These are phyloP conservation scores for Boletus tylopilopsis DNA, from an alignment of 768 basidiomycete species.

Conservation along the genomic window DNA sequence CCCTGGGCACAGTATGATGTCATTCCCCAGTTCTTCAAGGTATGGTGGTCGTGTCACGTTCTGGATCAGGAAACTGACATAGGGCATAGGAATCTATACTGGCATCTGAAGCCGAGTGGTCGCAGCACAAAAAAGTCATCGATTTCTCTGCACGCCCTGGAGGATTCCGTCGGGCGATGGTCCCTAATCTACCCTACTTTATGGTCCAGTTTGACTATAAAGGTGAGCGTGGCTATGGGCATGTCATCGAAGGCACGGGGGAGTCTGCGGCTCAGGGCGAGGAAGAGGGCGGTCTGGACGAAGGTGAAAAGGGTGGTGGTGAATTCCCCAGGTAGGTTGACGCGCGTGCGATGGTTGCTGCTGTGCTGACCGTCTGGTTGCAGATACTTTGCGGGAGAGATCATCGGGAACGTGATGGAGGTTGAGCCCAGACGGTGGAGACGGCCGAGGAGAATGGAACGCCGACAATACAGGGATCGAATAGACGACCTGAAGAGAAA, in stretches of 20 bases:
- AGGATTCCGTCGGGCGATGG: slow-evolving; percentile 93
- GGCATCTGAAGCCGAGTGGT: slow-evolving; percentile 94
- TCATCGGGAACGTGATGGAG: slow-evolving; percentile 88
- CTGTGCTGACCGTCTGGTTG: slow-evolving; percentile 5
- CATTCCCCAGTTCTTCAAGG: slow-evolving; percentile 92
- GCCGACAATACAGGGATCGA: slow-evolving; percentile 63
- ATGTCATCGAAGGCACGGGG: slow-evolving; percentile 91
- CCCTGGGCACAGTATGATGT: slow-evolving; percentile 86
- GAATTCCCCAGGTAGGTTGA: slow-evolving; percentile 77
- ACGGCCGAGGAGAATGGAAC: slow-evolving; percentile 72
- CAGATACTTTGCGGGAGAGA: slow-evolving; percentile 94
- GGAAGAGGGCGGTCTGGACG: slow-evolving; percentile 64
- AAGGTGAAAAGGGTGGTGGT: slow-evolving; percentile 87
- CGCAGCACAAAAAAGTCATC: slow-evolving; percentile 95
- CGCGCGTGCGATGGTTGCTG: not conserved
- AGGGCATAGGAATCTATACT: slow-evolving; percentile 80
- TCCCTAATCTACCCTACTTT: slow-evolving; percentile 96
- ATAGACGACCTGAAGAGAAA: slow-evolving; percentile 64
- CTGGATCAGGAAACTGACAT: slow-evolving; percentile 6
- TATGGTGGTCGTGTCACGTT: slow-evolving; percentile 21
- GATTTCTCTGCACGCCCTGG: slow-evolving; percentile 88
- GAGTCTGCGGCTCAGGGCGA: slow-evolving; percentile 60
- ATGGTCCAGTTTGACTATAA: slow-evolving; percentile 99
- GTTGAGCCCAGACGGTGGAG: slow-evolving; percentile 85
- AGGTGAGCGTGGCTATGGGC: slow-evolving; percentile 96